Base-by-base conservation (phyloP, 106 monocot species). In the Allium cepa region DNA sequence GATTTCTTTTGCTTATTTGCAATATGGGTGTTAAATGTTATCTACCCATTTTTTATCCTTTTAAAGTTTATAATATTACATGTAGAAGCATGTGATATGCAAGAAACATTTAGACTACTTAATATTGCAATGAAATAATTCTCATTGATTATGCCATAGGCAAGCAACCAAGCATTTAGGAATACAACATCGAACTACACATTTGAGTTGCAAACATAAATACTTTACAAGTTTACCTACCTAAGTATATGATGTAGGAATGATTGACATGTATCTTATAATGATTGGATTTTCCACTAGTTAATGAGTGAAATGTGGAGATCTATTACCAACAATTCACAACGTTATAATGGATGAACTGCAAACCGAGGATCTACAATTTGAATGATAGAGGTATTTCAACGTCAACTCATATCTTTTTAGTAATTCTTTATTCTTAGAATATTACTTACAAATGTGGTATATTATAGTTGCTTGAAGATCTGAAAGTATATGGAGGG, bases 201-300 rank as follows among this genome's bases (percentile, higher is more conserved):
- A 52, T 52, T 52, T 11, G 9, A 11, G 52, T 52, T 52, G 11
- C 52, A 52, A 49, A n/a, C n/a, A n/a, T n/a, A n/a, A 52, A 52
- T 52, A 8, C 8, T 52, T 52, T 8, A 11, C 22, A n/a, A n/a
- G n/a, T n/a, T n/a, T n/a, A n/a, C n/a, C n/a, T n/a, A n/a, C n/a
- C n/a, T n/a, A n/a, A n/a, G n/a, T n/a, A n/a, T n/a, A n/a, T n/a
- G 22, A 48, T 46, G 17, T 84, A 88, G 95, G 97, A 28, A 99
- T 90, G 9, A 99, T 99, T 60, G 97, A 99, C 77, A 99, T 99
- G 97, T 92, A 99, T 83, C 84, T 99, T 63, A 99, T 99, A 53
- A 93, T 90, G 79, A 99, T 93, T 14, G 97, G 97, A 52, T 79
- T 99, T 55, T 99, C 97, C 50, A 87, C 97, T 18, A 99, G 97